These are phyloP conservation scores for Globisporangium radiosum DNA, from an alignment of 352 stramenopile genomes.

Conservation along the genomic window DNA sequence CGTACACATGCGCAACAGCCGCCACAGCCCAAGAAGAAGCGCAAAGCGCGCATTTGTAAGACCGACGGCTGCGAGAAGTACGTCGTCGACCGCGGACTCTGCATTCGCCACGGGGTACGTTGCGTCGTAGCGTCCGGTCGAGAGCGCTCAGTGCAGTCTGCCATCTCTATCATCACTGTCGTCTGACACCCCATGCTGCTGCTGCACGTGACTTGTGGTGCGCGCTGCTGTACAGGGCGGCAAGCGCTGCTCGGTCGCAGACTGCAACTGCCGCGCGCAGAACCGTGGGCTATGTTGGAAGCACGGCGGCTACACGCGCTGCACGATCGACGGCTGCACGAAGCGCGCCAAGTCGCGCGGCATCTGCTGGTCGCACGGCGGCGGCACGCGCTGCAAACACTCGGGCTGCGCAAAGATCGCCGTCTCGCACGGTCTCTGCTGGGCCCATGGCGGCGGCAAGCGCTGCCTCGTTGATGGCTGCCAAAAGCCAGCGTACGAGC, in stretches of 20 bases:
- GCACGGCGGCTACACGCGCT: slow-evolving; percentile 43
- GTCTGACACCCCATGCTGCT: too few species aligned
- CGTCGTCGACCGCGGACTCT: slow-evolving; percentile 35
- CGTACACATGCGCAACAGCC: background rate
- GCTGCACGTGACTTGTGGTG: background rate
- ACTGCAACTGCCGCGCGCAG: slow-evolving; percentile 30
- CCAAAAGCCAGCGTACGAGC: slow-evolving; percentile 51
- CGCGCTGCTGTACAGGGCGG: slow-evolving; percentile 15
- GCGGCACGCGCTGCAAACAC: slow-evolving; percentile 37
- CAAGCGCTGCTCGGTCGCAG: slow-evolving; percentile 34
- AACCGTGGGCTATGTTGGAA: slow-evolving; percentile 37
- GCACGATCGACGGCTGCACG: slow-evolving; percentile 39
- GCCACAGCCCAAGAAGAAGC: slow-evolving; percentile 27
- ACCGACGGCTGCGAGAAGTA: slow-evolving; percentile 38
- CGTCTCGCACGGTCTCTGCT: slow-evolving; percentile 42
- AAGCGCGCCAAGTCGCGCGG: slow-evolving; percentile 32
- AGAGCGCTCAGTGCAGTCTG: too few species aligned
- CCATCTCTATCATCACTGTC: too few species aligned
- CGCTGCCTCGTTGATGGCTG: slow-evolving; percentile 25
- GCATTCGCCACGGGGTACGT: slow-evolving; percentile 35
- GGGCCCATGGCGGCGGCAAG: slow-evolving; percentile 45
- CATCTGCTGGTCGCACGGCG: slow-evolving; percentile 27
- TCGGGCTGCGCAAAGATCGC: slow-evolving; percentile 49
- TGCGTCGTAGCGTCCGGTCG: background rate
- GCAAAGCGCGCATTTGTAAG: slow-evolving; percentile 33